Percentiles rank a stretch among this genome's conserved stretches.
These are phyloP conservation scores for Pseudogymnoascus sp. DNA, from an alignment of 2,329 filamentous ascomycete species.

Conservation along the genomic window DNA sequence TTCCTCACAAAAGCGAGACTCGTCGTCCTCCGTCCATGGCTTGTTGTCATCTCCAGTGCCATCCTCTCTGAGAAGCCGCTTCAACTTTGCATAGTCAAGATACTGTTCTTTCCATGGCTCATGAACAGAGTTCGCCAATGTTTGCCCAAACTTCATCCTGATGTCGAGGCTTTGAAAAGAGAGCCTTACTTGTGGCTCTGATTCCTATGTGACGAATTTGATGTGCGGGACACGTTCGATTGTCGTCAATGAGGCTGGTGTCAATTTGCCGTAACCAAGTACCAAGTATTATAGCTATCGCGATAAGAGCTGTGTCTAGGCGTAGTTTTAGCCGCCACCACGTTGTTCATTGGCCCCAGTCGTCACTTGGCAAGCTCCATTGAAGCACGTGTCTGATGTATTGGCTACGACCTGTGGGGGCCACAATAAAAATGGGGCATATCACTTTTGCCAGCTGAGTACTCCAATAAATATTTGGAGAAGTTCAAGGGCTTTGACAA, in stretches of 20 bases:
- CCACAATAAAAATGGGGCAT: background rate
- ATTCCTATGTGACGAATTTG: background rate
- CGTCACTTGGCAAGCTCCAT: background rate
- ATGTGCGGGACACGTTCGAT: background rate
- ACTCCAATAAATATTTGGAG: background rate
- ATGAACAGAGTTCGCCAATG: conserved; percentile 71
- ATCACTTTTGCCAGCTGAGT: background rate
- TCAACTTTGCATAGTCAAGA: conserved; percentile 92
- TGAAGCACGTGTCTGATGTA: conserved; percentile 1
- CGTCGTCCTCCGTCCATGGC: conserved; percentile 87
- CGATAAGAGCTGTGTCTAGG: background rate
- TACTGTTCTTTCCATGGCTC: conserved; percentile 87
- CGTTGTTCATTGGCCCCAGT: background rate
- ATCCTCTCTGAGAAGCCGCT: conserved; percentile 77
- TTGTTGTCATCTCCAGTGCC: conserved; percentile 44
- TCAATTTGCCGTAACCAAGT: background rate
- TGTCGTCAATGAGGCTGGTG: background rate
- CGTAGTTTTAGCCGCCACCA: conserved; percentile 2
- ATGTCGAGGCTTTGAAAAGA: background rate
- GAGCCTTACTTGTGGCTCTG: background rate
- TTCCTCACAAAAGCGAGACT: conserved; percentile 89
- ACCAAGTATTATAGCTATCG: background rate
- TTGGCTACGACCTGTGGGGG: background rate
- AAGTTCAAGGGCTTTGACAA: background rate
- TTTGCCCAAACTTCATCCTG: conserved; percentile 88